phyloP scores from a whole-genome alignment of 2,329 filamentous ascomycete species.

The Sclerotinia nivalis region DNA sequence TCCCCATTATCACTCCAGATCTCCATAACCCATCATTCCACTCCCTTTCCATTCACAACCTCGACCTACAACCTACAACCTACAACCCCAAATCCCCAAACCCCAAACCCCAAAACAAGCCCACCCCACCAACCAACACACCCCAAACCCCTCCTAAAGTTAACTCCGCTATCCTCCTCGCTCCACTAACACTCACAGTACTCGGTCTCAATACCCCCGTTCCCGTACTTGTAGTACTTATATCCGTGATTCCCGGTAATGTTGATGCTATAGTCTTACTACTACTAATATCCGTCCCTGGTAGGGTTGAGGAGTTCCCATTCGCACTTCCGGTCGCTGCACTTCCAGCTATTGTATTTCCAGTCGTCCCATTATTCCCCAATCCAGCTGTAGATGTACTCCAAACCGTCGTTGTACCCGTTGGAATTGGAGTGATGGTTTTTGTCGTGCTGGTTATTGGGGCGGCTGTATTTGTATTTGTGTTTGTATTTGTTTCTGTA shows the following conservation, averaged over 20 bases:
- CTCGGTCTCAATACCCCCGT: not conserved
- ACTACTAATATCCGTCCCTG: not conserved
- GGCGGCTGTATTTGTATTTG: not conserved
- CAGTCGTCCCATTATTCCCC: not conserved
- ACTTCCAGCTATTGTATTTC: not conserved
- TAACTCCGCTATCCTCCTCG: not conserved
- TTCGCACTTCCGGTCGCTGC: no score
- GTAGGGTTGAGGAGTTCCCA: not conserved
- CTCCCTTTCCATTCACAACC: not conserved
- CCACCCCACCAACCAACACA: not conserved
- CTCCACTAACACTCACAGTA: not conserved
- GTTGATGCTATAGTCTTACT: not conserved
- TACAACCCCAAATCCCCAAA: not conserved
- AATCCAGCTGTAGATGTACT: not conserved
- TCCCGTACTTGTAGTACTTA: not conserved
- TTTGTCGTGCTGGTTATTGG: conserved; percentile 1
- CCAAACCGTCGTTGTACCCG: conserved; percentile 4
- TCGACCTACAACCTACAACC: not conserved
- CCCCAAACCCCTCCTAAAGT: no score
- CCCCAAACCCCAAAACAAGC: not conserved
- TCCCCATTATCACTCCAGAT: not conserved
- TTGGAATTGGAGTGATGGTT: not conserved
- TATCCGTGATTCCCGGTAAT: not conserved
- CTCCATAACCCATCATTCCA: no score
- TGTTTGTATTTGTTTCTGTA: not conserved